Conservation (phyloP, 2,329 filamentous ascomycete species). For the Neofusicoccum sp. region DNA sequence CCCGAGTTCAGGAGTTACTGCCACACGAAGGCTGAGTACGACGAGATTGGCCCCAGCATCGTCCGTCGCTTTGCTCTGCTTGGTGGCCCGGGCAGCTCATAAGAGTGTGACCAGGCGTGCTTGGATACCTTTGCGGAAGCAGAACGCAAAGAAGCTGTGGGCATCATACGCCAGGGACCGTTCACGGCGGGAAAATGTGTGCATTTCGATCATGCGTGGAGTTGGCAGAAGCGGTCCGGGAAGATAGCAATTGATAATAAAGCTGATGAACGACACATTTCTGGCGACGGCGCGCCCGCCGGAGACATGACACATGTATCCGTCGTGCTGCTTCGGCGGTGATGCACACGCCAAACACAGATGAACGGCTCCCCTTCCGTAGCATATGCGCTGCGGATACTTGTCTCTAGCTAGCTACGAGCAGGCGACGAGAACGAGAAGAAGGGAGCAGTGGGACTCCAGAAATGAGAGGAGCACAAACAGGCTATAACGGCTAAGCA, state of each 20-base stretch:
- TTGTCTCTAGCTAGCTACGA: too few relatives aligned
- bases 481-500: neutral
- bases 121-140: neutral
- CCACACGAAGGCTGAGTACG: conserved; percentile 62
- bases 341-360: neutral
- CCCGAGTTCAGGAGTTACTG: conserved; percentile 98
- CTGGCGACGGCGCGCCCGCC: neutral
- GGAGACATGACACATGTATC: neutral
- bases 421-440: neutral
- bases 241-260: conserved; percentile 12
- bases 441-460: neutral
- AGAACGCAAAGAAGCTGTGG: neutral
- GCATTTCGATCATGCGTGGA: conserved; percentile 5
- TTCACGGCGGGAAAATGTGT: neutral
- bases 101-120: neutral
- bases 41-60: conserved; percentile 71
- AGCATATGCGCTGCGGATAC: too few relatives aligned
- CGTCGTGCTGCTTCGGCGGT: too few relatives aligned
- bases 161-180: conserved; percentile 3
- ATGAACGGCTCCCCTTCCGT: too few relatives aligned
- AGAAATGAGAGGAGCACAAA: neutral
- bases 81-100: conserved; percentile 84
- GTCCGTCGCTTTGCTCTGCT: conserved; percentile 91
- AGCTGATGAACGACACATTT: conserved; percentile 2
- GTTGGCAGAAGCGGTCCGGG: neutral